Base-by-base conservation (phyloP, 2,329 filamentous ascomycete genomes). In the Colletotrichum phormii region DNA sequence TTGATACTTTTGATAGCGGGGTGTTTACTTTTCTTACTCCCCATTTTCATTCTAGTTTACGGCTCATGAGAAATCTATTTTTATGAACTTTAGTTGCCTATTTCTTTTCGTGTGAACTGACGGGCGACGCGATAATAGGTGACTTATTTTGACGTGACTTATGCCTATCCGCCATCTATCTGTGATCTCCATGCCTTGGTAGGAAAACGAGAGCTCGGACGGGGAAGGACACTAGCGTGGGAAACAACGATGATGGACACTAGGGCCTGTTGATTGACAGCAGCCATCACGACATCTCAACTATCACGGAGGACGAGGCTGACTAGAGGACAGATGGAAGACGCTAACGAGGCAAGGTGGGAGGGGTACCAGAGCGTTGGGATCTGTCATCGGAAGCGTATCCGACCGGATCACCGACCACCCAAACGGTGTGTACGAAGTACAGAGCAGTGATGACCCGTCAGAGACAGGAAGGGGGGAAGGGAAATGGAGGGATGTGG, bases 61-160 rank as follows among this genome's bases (percentile, higher is more conserved):
- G 35, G 57, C 24, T 67, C 57, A 71, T 71, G 63, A 67, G 63
- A 67, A 49, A 66, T 58, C 46, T 31, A 66, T 42, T 66, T 24
- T 67, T 60, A 35, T 57, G 31, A 33, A 62, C 35, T 54, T 60
- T 33, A 4, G 2, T n/a, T 18, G 42, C 18, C 8, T 2, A n/a
- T 11, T 8, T 6, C n/a, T 49, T 12, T 18, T 46, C 18, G 6
- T n/a, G 15, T 37, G 35, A 9, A n/a, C 7, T n/a, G 5, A 3
- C 26, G 26, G 26, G 26, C 26, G 26, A 26, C 4, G 4, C 26
- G 26, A 26, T 26, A 4, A 26, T 2, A 26, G 26, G 26, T 26
- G 26, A 4, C 42, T 46, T 9, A 18, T n/a, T 6, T 2, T 46
- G 42, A 49, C 18, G 3, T n/a, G 42, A 49, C 18, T 49, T n/a